A percentile compares a stretch with the other conserved stretches of the same genome.
phyloP scores from a whole-genome alignment of 768 basidiomycete genomes.

The Glaciozyma antarctica region DNA sequence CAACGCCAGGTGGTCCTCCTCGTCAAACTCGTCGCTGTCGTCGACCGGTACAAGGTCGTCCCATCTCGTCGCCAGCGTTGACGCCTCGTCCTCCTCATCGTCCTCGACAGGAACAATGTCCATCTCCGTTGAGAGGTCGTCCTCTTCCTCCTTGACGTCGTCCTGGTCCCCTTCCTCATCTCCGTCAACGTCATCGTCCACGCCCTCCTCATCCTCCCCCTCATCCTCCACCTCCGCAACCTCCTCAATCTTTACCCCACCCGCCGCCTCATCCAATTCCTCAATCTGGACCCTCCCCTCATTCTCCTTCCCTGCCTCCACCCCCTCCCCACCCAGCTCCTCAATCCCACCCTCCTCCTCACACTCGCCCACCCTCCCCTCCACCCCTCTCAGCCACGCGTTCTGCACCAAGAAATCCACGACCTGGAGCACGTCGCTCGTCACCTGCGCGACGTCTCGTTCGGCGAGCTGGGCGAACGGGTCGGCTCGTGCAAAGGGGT shows the following conservation, averaged over 20 bases:
- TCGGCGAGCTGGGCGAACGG: constrained; percentile 25
- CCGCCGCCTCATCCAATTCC: background rate
- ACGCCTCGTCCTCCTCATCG: too few relatives aligned
- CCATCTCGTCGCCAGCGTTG: too few relatives aligned
- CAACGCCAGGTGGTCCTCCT: too few relatives aligned
- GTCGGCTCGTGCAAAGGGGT: constrained; percentile 29
- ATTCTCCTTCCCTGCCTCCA: background rate
- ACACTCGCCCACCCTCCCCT: constrained; percentile 17
- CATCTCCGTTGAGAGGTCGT: too few relatives aligned
- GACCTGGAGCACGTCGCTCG: constrained; percentile 20
- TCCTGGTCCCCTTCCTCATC: too few relatives aligned
- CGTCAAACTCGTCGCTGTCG: too few relatives aligned
- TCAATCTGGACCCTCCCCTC: background rate
- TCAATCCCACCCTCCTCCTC: constrained; percentile 32
- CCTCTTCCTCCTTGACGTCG: too few relatives aligned
- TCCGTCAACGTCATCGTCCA: too few relatives aligned
- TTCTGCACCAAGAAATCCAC: constrained; percentile 26
- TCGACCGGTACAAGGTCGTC: too few relatives aligned
- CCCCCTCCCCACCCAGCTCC: constrained; percentile 9
- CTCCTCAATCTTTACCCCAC: background rate
- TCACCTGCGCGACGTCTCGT: constrained; percentile 18
- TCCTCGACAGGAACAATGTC: too few relatives aligned
- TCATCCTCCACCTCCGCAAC: background rate
- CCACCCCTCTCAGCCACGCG: constrained; percentile 25
- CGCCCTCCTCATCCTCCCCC: background rate